A percentile compares a stretch with the other conserved stretches of the same genome.
Evolutionary conservation across 805 yeast species (phyloP).

Genomic region (Barnettozyma californica): DNA sequence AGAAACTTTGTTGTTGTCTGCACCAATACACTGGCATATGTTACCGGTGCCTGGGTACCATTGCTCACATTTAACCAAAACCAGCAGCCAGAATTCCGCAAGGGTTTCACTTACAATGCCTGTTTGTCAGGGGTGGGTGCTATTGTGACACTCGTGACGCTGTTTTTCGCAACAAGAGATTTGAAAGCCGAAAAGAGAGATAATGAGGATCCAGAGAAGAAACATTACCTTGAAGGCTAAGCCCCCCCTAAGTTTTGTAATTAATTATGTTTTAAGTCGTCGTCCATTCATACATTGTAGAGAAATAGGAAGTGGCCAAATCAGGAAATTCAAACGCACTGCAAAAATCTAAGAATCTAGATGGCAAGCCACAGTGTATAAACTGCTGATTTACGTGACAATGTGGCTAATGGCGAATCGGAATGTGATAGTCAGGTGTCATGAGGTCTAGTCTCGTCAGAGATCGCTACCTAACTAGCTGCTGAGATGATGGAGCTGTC

Average conservation of each 20-base stretch:
- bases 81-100: conserved; percentile 31
- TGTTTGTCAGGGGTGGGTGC: conserved; percentile 30
- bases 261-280: neutral
- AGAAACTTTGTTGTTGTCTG: conserved; percentile 33
- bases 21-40: conserved; percentile 39
- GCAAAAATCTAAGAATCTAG: neutral
- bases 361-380: neutral
- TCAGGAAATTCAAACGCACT: neutral
- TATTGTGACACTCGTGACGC: conserved; percentile 25
- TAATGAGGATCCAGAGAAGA: neutral
- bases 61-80: conserved; percentile 34
- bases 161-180: conserved; percentile 22
- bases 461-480: neutral
- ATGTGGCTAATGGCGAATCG: neutral
- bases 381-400: neutral
- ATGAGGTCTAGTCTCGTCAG: too few relatives aligned
- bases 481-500: too few relatives aligned
- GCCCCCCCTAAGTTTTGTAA: neutral
- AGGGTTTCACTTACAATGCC: conserved; percentile 36
- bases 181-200: neutral
- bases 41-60: conserved; percentile 37
- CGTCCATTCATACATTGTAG: neutral
- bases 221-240: neutral
- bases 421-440: neutral
- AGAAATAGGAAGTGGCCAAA: neutral